Conservation (phyloP, 352 stramenopile genomes). For the Globisporangium recalcitrans region DNA sequence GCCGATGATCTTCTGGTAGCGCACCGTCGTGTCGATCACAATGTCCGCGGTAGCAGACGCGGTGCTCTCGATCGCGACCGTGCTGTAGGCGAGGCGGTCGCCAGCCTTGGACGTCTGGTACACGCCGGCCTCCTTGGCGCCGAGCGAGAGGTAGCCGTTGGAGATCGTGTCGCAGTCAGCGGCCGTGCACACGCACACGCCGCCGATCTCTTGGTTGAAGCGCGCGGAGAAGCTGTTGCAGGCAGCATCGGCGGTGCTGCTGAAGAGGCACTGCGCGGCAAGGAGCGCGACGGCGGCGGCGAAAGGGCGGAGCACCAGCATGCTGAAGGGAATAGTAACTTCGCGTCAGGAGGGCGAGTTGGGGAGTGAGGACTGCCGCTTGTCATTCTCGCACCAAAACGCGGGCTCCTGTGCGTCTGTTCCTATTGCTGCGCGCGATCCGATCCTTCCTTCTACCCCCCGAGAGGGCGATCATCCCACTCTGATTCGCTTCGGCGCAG, state of each 20-base stretch:
- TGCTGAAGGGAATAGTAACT: conserved; percentile 3
- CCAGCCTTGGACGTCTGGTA: conserved; percentile 48
- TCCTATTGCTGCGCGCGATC: neutral
- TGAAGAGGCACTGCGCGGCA: conserved; percentile 15
- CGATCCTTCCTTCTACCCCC: neutral
- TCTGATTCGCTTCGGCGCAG: neutral
- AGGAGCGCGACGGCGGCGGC: conserved; percentile 10
- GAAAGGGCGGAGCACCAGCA: conserved; percentile 17
- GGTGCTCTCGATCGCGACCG: conserved; percentile 18
- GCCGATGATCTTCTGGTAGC: conserved; percentile 79
- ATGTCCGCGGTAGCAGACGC: conserved; percentile 28
- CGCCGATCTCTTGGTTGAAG: conserved; percentile 40
- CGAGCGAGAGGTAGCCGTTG: conserved; percentile 39
- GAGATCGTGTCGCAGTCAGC: conserved; percentile 47
- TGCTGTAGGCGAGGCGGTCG: conserved; percentile 41
- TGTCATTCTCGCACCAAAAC: neutral
- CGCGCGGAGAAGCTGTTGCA: conserved; percentile 31
- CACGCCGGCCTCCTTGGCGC: conserved; percentile 33
- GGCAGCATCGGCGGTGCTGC: conserved; percentile 1
- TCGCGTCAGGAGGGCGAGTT: conserved; percentile 6
- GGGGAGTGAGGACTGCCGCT: conserved; percentile 14
- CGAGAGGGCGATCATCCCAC: conserved; percentile 1
- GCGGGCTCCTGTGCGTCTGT: neutral
- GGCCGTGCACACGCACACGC: conserved; percentile 48
- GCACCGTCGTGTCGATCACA: conserved; percentile 40